Conservation (phyloP, 768 basidiomycete genomes). For the Russula ochroleuca region DNA sequence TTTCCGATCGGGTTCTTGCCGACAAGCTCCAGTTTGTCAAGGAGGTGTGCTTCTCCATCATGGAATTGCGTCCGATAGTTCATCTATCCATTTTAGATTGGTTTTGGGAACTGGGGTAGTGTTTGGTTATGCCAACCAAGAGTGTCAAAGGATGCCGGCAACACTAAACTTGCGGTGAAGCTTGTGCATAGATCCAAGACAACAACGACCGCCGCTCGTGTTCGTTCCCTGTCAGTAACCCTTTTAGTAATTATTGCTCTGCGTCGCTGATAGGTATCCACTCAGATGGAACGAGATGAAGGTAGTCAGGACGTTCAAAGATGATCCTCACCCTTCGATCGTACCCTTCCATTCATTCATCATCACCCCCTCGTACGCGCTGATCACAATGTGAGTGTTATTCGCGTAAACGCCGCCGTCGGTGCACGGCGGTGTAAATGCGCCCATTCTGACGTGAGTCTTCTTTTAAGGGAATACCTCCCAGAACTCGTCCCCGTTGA, state of each 20-base stretch:
- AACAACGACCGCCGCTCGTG: conserved; percentile 81
- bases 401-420: conserved; percentile 1
- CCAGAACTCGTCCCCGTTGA: conserved; percentile 86
- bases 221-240: conserved; percentile 71
- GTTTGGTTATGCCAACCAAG: conserved; percentile 78
- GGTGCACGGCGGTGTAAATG: neutral
- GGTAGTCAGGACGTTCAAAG: conserved; percentile 79
- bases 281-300: conserved; percentile 97
- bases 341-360: conserved; percentile 93
- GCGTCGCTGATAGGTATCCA: neutral
- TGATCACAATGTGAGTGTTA: conserved; percentile 80
- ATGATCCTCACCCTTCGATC: conserved; percentile 86
- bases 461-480: conserved; percentile 68
- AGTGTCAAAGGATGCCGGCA: conserved; percentile 40
- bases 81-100: conserved; percentile 51
- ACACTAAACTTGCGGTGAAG: conserved; percentile 78
- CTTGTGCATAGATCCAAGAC: conserved; percentile 82
- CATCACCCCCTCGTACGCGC: conserved; percentile 83
- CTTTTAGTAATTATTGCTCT: neutral
- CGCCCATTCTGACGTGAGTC: neutral
- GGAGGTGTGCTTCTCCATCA: conserved; percentile 47
- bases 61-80: conserved; percentile 9
- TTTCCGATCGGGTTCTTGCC: conserved; percentile 67
- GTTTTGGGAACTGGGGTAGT: conserved; percentile 90
- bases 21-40: conserved; percentile 70